phyloP scores from a whole-genome alignment of 208 protist species.

The Trypanosoma scelopori region DNA sequence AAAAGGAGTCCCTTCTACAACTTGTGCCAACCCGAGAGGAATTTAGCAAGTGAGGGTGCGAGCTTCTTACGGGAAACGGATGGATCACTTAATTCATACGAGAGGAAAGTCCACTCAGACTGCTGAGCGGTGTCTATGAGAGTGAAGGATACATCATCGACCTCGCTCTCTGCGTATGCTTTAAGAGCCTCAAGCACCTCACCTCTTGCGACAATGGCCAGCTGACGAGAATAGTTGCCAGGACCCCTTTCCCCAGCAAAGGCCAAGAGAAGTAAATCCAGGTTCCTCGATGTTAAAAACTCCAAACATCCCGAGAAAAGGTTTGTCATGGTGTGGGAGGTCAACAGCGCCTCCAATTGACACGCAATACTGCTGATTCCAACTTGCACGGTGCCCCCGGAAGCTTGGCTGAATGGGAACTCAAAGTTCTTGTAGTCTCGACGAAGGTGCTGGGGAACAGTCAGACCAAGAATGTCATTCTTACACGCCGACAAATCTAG shows the following conservation, averaged over 20 bases:
- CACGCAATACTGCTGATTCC: conserved; percentile 83
- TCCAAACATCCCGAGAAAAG: conserved; percentile 35
- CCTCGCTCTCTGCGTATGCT: conserved; percentile 36
- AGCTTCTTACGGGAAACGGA: conserved; percentile 77
- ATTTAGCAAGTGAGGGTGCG: conserved; percentile 53
- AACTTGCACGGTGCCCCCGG: conserved; percentile 22
- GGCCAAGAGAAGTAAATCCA: conserved; percentile 60
- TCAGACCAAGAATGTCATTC: conserved; percentile 70
- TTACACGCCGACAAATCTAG: conserved; percentile 67
- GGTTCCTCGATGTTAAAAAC: conserved; percentile 41
- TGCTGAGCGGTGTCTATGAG: conserved; percentile 23
- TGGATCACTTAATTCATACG: conserved; percentile 71
- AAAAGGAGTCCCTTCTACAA: conserved; percentile 10
- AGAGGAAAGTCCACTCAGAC: conserved; percentile 28
- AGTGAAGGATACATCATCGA: conserved; percentile 38
- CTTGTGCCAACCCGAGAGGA: conserved; percentile 40
- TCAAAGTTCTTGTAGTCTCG: conserved; percentile 85
- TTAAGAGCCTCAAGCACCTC: conserved; percentile 36
- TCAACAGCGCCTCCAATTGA: conserved; percentile 50
- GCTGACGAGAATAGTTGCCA: conserved; percentile 56
- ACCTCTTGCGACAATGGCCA: conserved; percentile 47
- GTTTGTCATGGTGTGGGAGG: conserved; percentile 25
- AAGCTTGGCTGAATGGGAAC: conserved; percentile 27
- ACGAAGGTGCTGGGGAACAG: conserved; percentile 62
- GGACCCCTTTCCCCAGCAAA: conserved; percentile 58